phyloP scores from a whole-genome alignment of 31 red algal species.

The Odonthalia washingtoniensis region DNA sequence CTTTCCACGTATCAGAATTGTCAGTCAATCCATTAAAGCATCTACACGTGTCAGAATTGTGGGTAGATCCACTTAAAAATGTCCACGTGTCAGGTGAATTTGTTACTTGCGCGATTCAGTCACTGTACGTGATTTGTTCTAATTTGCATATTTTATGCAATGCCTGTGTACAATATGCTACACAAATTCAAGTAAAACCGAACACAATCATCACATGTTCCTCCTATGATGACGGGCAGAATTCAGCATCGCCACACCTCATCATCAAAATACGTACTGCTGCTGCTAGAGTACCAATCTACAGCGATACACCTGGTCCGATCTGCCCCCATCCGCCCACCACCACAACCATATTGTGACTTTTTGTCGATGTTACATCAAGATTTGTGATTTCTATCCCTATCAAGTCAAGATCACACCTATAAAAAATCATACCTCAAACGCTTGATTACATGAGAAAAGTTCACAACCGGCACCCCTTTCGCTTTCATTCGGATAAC shows the following conservation, averaged over 20 bases:
- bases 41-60: too few relatives aligned
- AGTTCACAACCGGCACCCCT: background rate
- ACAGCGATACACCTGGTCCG: background rate
- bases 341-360: background rate
- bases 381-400: background rate
- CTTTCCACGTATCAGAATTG: too few relatives aligned
- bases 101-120: too few relatives aligned
- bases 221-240: background rate
- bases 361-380: too few relatives aligned
- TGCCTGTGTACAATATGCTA: too few relatives aligned
- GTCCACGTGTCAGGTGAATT: too few relatives aligned
- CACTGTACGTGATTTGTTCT: too few relatives aligned
- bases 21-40: too few relatives aligned
- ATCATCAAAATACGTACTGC: background rate
- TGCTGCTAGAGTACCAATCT: background rate
- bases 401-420: background rate
- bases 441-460: background rate
- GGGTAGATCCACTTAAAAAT: too few relatives aligned
- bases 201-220: background rate
- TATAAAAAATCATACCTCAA: background rate
- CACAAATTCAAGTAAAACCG: background rate
- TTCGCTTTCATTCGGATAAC: background rate
- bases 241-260: background rate
- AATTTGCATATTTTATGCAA: too few relatives aligned
- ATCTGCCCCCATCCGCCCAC: too few relatives aligned